Evolutionary conservation across 108 stramenopile genomes (phyloP).

Genomic region (Cylindrotheca closterium): DNA sequence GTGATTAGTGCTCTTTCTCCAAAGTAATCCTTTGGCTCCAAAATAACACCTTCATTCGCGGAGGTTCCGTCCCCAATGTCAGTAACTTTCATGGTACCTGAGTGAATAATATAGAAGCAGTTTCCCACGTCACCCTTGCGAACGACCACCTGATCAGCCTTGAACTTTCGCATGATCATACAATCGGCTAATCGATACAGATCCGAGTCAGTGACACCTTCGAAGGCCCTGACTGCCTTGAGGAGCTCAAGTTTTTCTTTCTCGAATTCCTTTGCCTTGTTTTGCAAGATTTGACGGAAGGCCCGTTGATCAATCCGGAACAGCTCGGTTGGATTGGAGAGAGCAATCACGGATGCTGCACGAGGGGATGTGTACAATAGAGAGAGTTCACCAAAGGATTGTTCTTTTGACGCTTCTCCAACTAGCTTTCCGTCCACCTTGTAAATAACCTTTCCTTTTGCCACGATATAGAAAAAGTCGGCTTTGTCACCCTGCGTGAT

Average conservation of each 20-base stretch:
- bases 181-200: slow-evolving; percentile 34
- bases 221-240: slow-evolving; percentile 35
- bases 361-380: slow-evolving; percentile 85
- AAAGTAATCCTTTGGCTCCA: slow-evolving; percentile 63
- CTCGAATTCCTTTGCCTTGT: slow-evolving; percentile 23
- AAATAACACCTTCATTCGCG: neutral
- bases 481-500: slow-evolving; percentile 73
- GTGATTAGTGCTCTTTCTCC: slow-evolving; percentile 81
- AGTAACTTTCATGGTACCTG: slow-evolving; percentile 57
- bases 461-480: slow-evolving; percentile 58
- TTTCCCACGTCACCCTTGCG: slow-evolving; percentile 10
- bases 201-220: slow-evolving; percentile 38
- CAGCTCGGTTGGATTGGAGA: slow-evolving; percentile 2
- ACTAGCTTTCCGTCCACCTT: slow-evolving; percentile 66
- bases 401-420: slow-evolving; percentile 27
- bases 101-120: slow-evolving; percentile 74
- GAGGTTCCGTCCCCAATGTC: neutral
- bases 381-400: slow-evolving; percentile 84
- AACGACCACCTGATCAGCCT: slow-evolving; percentile 20
- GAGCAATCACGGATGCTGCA: slow-evolving; percentile 73
- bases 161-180: slow-evolving; percentile 8
- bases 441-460: slow-evolving; percentile 52
- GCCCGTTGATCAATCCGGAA: slow-evolving; percentile 60
- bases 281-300: slow-evolving; percentile 58
- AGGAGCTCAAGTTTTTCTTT: slow-evolving; percentile 29